Evolutionary conservation across 23 red algal species (phyloP).

Genomic region (Agarophyton chilense): DNA sequence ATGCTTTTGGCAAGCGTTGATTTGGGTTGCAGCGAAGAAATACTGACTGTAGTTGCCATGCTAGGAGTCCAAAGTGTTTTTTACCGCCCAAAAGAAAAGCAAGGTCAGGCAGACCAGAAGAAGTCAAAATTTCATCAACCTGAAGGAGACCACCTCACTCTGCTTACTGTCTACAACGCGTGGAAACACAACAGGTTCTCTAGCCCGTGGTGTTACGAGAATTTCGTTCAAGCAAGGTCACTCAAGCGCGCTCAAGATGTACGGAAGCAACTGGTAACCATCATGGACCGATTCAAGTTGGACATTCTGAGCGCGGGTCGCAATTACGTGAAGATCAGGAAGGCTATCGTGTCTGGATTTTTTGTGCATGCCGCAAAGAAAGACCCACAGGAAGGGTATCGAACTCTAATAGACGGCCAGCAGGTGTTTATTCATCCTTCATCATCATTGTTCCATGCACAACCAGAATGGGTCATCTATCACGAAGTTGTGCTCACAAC

Average conservation of each 20-base stretch:
- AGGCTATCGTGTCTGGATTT: constrained; percentile 90
- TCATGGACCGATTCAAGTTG: constrained; percentile 88
- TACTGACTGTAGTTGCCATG: constrained; percentile 96
- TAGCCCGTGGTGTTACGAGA: constrained; percentile 92
- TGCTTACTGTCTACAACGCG: constrained; percentile 89
- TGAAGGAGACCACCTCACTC: constrained; percentile 89
- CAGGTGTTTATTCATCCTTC: constrained; percentile 96
- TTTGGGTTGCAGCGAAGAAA: constrained; percentile 89
- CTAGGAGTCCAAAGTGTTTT: constrained; percentile 89
- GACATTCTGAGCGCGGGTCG: constrained; percentile 63
- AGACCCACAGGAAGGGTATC: constrained; percentile 86
- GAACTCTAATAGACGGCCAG: constrained; percentile 78
- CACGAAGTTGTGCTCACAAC: constrained; percentile 95
- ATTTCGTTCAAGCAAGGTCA: constrained; percentile 90
- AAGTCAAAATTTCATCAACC: constrained; percentile 89
- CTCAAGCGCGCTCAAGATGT: constrained; percentile 92
- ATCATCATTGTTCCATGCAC: constrained; percentile 83
- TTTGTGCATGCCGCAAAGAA: constrained; percentile 93
- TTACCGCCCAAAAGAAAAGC: constrained; percentile 91
- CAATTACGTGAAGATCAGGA: constrained; percentile 78
- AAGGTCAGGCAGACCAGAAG: constrained; percentile 82
- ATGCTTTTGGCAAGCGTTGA: constrained; percentile 96
- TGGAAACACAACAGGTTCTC: constrained; percentile 88
- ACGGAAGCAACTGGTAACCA: constrained; percentile 90
- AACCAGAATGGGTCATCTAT: constrained; percentile 95